Evolutionary conservation across 2,329 filamentous ascomycete genomes (phyloP).

Genomic region (Corniculantispora saksenae): DNA sequence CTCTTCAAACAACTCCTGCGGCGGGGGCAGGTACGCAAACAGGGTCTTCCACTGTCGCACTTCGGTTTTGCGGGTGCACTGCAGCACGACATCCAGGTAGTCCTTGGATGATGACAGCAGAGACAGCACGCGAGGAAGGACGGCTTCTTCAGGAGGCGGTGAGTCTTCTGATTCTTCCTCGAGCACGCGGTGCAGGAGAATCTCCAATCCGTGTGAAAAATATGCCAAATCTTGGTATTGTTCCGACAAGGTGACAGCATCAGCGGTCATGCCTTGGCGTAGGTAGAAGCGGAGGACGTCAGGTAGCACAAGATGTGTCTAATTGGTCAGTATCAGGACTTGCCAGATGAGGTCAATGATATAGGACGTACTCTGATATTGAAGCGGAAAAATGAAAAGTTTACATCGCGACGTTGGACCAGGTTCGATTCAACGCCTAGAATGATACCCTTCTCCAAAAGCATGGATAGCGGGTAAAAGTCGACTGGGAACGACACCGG

Average conservation of each 20-base stretch:
- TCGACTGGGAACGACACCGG: constrained; percentile 82
- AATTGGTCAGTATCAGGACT: not conserved
- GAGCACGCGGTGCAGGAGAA: constrained; percentile 87
- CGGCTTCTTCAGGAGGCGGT: constrained; percentile 62
- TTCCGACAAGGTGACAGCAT: constrained; percentile 78
- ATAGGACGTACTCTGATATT: constrained; percentile 72
- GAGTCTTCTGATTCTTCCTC: constrained; percentile 87
- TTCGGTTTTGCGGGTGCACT: constrained; percentile 96
- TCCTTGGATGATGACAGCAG: constrained; percentile 73
- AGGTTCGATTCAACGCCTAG: constrained; percentile 90
- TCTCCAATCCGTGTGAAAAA: constrained; percentile 88
- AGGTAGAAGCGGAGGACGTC: constrained; percentile 82
- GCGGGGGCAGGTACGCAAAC: constrained; percentile 86
- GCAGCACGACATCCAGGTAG: constrained; percentile 93
- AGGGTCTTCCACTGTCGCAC: constrained; percentile 92
- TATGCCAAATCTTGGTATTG: constrained; percentile 88
- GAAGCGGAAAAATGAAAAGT: constrained; percentile 87
- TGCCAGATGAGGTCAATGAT: not conserved
- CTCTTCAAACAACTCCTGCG: constrained; percentile 90
- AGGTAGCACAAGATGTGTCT: constrained; percentile 92
- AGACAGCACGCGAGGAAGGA: constrained; percentile 64
- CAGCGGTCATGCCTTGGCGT: constrained; percentile 71
- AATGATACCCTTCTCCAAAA: constrained; percentile 87
- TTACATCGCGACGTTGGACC: constrained; percentile 88
- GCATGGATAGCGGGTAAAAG: constrained; percentile 88